Conservation (phyloP, 2,329 filamentous ascomycete species). For the Xylaria sp. region DNA sequence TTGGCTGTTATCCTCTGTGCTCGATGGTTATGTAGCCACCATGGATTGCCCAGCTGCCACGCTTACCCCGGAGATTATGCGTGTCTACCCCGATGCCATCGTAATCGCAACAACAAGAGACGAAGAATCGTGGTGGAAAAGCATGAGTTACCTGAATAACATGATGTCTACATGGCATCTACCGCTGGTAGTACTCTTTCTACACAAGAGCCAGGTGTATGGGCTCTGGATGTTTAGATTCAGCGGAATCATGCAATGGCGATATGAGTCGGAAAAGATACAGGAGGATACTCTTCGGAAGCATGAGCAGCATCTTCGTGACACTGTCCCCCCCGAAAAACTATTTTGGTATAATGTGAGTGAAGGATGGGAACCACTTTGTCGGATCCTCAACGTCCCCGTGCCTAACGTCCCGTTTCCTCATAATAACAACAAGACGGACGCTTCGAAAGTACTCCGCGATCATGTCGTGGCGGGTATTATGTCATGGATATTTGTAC, state of each 20-base stretch:
- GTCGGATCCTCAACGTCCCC: conserved; percentile 51
- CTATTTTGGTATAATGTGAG: conserved; percentile 52
- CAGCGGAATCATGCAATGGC: conserved; percentile 48
- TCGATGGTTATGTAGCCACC: conserved; percentile 53
- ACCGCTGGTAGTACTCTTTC: conserved; percentile 49
- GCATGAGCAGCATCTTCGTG: conserved; percentile 50
- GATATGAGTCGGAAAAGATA: conserved; percentile 50
- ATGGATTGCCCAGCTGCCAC: conserved; percentile 58
- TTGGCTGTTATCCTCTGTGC: conserved; percentile 51
- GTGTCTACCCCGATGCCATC: conserved; percentile 61
- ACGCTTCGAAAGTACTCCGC: conserved; percentile 45
- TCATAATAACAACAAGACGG: conserved; percentile 51
- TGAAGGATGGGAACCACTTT: conserved; percentile 52
- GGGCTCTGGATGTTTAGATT: conserved; percentile 50
- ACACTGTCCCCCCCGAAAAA: conserved; percentile 50
- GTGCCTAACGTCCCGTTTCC: conserved; percentile 52
- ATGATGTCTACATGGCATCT: conserved; percentile 52
- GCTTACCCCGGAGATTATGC: conserved; percentile 59
- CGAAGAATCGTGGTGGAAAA: conserved; percentile 54
- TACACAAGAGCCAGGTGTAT: conserved; percentile 50
- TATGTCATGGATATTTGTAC: conserved; percentile 47
- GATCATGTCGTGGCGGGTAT: conserved; percentile 46
- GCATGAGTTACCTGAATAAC: conserved; percentile 50
- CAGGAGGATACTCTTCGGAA: conserved; percentile 47
- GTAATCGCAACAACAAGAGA: conserved; percentile 59